Percentiles rank a stretch among this genome's conserved stretches.
These are phyloP conservation scores for Paramecium tetraurelia DNA, from an alignment of 73 alveolate species.

Conservation along the genomic window DNA sequence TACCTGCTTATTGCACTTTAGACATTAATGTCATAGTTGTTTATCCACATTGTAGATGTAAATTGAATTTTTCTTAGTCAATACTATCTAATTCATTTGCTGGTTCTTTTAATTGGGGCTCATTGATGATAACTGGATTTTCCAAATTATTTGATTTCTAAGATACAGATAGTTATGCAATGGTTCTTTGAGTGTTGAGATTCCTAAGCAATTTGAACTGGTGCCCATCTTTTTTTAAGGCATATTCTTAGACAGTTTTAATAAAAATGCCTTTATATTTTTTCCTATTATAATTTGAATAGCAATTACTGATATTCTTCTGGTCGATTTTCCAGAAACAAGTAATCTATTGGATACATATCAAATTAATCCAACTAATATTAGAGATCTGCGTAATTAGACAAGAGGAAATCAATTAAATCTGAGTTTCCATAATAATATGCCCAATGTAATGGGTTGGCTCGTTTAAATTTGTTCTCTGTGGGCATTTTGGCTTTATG, in stretches of 20 bases:
- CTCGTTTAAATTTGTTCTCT: background rate
- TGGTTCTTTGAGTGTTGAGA: background rate
- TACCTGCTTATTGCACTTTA: background rate
- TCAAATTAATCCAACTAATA: background rate
- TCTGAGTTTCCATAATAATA: constrained; percentile 21
- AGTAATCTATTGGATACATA: constrained; percentile 24
- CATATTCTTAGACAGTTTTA: background rate
- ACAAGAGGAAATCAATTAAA: background rate
- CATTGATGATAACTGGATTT: background rate
- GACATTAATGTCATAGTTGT: background rate
- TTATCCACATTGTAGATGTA: background rate
- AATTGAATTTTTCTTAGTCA: background rate
- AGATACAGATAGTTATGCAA: background rate
- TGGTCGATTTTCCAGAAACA: constrained; percentile 11
- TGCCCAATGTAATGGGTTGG: constrained; percentile 45
- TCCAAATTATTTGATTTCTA: background rate
- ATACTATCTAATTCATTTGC: background rate
- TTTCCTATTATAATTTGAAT: background rate
- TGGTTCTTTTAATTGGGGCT: background rate
- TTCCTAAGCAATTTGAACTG: background rate
- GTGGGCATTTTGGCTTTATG: background rate
- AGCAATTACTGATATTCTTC: background rate
- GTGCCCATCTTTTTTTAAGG: background rate
- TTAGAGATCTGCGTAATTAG: background rate
- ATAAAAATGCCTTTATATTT: background rate